These are phyloP conservation scores for Patellifolia procumbens DNA, from an alignment of 179 eudicot species.

Conservation along the genomic window DNA sequence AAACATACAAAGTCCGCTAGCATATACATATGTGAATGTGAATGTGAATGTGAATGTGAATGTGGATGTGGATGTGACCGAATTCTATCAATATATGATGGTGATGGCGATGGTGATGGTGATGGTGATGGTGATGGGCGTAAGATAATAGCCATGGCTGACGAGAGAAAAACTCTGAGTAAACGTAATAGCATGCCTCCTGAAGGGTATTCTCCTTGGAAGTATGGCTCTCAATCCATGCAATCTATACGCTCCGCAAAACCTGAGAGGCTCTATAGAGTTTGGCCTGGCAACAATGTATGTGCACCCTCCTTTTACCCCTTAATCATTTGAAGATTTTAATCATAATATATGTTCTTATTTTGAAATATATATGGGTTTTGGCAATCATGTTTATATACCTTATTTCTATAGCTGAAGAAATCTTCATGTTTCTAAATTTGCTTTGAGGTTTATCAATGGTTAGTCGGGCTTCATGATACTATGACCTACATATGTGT, in stretches of 20 bases:
- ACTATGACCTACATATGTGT: not conserved
- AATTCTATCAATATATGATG: not conserved
- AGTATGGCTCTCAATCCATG: constrained; percentile 22
- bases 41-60: no score
- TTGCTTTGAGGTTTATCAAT: not conserved
- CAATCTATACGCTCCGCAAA: constrained; percentile 22
- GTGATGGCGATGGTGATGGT: no score
- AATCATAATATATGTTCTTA: not conserved
- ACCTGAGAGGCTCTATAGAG: constrained; percentile 45
- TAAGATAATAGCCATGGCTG: constrained; percentile 16
- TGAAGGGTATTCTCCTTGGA: constrained; percentile 27
- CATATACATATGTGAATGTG: no score
- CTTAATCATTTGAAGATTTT: not conserved
- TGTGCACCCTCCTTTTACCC: not conserved
- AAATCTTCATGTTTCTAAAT: not conserved
- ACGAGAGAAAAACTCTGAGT: constrained; percentile 19
- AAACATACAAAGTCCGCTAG: no score
- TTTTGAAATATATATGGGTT: not conserved
- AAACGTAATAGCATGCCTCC: constrained; percentile 33
- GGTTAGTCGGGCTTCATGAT: not conserved
- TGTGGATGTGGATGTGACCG: no score
- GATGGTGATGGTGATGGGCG: constrained; percentile 30
- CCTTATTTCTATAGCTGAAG: not conserved
- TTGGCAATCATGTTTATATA: no score
- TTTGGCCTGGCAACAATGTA: constrained; percentile 59